Conservation (phyloP, 78 protist species). For the Dictyostelium capitatum region DNA sequence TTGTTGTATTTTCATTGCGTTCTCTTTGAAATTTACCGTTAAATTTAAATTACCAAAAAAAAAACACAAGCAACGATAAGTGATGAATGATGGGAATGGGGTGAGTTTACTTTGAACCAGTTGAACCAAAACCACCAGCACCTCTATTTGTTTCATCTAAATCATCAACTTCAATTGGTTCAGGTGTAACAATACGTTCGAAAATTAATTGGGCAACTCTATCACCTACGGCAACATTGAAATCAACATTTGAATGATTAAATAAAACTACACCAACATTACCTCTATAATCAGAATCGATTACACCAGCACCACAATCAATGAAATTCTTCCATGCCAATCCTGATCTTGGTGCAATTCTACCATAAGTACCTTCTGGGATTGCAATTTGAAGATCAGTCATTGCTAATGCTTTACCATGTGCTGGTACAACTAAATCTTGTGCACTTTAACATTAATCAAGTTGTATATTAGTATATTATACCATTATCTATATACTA, state of each 20-base stretch:
- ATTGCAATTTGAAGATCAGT: constrained; percentile 87
- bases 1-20: too few species aligned
- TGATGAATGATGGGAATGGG: neutral
- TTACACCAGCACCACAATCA: constrained; percentile 89
- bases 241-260: constrained; percentile 84
- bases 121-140: constrained; percentile 78
- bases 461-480: too few species aligned
- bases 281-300: constrained; percentile 87
- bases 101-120: neutral
- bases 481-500: too few species aligned
- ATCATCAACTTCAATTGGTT: constrained; percentile 12
- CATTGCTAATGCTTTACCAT: constrained; percentile 88
- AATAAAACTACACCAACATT: constrained; percentile 91
- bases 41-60: neutral
- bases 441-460: constrained; percentile 45
- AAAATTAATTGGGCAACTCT: constrained; percentile 53
- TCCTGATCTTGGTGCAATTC: constrained; percentile 93
- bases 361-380: constrained; percentile 88
- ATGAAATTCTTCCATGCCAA: constrained; percentile 90
- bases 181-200: constrained; percentile 6
- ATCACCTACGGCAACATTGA: constrained; percentile 28
- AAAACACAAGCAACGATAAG: neutral
- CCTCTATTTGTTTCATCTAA: constrained; percentile 62
- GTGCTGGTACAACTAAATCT: constrained; percentile 79
- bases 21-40: neutral